phyloP scores from a whole-genome alignment of 257 asterid genomes.

The Misopates orontium region DNA sequence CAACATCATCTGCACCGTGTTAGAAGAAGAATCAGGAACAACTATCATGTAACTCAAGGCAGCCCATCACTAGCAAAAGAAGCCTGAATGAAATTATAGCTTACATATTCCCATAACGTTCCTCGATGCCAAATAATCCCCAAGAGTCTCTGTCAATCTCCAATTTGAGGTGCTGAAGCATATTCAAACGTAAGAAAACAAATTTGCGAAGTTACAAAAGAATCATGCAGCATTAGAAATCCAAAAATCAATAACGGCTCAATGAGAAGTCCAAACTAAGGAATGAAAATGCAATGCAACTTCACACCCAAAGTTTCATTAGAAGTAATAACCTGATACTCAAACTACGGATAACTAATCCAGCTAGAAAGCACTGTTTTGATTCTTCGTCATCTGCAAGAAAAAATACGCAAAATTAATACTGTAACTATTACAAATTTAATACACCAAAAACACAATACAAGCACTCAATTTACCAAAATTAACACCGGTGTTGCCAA shows the following conservation, averaged over 20 bases:
- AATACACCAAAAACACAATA: not conserved
- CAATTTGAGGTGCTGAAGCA: constrained; percentile 80
- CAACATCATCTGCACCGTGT: constrained; percentile 74
- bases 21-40: constrained; percentile 25
- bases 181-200: constrained; percentile 20
- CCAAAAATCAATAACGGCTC: constrained; percentile 4
- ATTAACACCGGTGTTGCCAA: constrained; percentile 93
- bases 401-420: constrained; percentile 24
- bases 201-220: constrained; percentile 1
- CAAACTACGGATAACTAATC: constrained; percentile 84
- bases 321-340: constrained; percentile 69
- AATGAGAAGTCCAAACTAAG: not conserved
- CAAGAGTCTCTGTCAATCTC: constrained; percentile 77
- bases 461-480: constrained; percentile 52
- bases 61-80: constrained; percentile 16
- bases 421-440: too few relatives aligned
- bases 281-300: constrained; percentile 14
- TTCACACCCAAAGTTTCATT: constrained; percentile 2
- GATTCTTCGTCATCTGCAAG: constrained; percentile 85
- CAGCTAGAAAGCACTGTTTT: constrained; percentile 78
- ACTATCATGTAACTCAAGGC: too few relatives aligned
- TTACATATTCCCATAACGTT: constrained; percentile 93
- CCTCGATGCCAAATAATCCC: constrained; percentile 84
- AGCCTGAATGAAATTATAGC: constrained; percentile 34
- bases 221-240: constrained; percentile 8